Evolutionary conservation across 2,329 filamentous ascomycete species (phyloP).

Genomic region (Diplodia corticola): DNA sequence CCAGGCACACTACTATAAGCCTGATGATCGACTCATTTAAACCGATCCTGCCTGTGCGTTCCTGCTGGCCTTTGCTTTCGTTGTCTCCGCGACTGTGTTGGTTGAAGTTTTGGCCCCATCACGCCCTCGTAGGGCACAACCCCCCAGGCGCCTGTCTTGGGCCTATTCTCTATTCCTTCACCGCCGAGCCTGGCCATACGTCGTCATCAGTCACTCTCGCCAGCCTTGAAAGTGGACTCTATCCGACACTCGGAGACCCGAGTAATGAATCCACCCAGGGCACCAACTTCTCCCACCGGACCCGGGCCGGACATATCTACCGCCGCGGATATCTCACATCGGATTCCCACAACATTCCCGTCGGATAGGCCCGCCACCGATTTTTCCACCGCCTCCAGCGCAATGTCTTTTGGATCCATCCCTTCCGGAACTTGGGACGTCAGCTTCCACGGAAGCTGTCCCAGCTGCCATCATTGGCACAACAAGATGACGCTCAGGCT

Average conservation of each 20-base stretch:
- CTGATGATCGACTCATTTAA: background rate
- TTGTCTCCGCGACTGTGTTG: background rate
- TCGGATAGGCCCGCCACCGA: background rate
- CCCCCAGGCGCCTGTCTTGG: background rate
- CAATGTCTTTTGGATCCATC: constrained; percentile 15
- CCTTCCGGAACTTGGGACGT: constrained; percentile 19
- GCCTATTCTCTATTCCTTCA: background rate
- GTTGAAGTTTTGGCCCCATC: constrained; percentile 5
- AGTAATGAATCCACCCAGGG: background rate
- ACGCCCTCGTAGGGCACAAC: background rate
- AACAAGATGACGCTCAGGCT: constrained; percentile 17
- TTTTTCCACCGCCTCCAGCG: background rate
- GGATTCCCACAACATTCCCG: background rate
- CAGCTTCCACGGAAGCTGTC: constrained; percentile 24
- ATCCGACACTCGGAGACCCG: background rate
- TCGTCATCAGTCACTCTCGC: background rate
- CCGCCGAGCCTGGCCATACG: constrained; percentile 2
- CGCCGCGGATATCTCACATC: background rate
- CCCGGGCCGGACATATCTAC: background rate
- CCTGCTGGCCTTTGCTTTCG: constrained; percentile 1
- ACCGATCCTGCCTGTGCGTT: constrained; percentile 4
- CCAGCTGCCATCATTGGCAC: constrained; percentile 25
- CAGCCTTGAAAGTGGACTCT: background rate
- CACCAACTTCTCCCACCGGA: background rate
- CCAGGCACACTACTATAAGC: background rate